These are phyloP conservation scores for Zangia roseola DNA, from an alignment of 768 basidiomycete species.

Conservation along the genomic window DNA sequence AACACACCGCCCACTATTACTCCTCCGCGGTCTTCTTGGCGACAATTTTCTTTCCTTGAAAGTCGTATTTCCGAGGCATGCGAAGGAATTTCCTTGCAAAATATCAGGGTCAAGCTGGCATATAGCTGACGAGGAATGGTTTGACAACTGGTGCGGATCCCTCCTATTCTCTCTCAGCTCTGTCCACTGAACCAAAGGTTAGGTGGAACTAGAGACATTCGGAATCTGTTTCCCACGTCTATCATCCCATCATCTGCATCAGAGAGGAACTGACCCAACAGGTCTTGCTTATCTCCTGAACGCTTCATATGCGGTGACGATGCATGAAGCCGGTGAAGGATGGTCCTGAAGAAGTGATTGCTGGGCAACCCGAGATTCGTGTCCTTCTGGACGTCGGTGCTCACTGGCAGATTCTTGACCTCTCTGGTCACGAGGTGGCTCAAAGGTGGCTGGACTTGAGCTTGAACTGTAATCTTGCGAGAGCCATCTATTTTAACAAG, in stretches of 20 bases:
- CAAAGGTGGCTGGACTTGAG: constrained; percentile 40
- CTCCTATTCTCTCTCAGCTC: no score
- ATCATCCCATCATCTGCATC: constrained; percentile 23
- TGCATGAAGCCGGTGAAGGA: neutral
- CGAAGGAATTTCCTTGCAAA: constrained; percentile 13
- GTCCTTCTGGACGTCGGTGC: constrained; percentile 55
- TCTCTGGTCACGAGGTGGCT: constrained; percentile 39
- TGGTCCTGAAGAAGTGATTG: constrained; percentile 24
- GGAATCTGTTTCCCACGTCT: constrained; percentile 27
- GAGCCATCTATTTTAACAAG: constrained; percentile 25
- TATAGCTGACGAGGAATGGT: no score
- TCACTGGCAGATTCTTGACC: constrained; percentile 53
- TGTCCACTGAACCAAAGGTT: neutral
- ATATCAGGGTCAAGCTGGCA: constrained; percentile 29
- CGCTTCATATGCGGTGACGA: constrained; percentile 6
- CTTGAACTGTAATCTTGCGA: constrained; percentile 5
- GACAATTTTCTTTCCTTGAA: constrained; percentile 24
- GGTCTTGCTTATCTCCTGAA: constrained; percentile 24
- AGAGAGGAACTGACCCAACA: constrained; percentile 9
- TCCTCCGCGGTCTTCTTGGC: constrained; percentile 24
- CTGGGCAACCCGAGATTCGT: constrained; percentile 32
- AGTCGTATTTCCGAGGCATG: constrained; percentile 26
- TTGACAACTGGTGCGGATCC: no score
- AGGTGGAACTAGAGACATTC: constrained; percentile 26
- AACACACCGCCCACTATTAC: constrained; percentile 7